These are phyloP conservation scores for Lagenidium sp. DNA, from an alignment of 352 stramenopile genomes.

Conservation along the genomic window DNA sequence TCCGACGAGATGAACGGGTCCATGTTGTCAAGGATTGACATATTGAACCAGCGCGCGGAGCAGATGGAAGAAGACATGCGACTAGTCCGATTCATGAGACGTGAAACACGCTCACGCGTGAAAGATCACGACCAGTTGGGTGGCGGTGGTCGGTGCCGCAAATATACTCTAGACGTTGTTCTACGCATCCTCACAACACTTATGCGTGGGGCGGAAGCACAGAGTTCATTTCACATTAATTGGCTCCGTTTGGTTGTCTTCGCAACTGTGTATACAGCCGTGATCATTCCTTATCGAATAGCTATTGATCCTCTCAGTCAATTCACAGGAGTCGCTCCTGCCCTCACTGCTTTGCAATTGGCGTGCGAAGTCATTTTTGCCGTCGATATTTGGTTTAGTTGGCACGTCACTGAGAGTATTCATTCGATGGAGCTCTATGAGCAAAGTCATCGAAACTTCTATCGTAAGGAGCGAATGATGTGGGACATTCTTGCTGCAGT, in stretches of 20 bases:
- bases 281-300: constrained; percentile 44
- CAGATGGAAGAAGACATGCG: constrained; percentile 22
- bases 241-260: constrained; percentile 26
- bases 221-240: constrained; percentile 30
- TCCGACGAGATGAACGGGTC: constrained; percentile 10
- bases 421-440: constrained; percentile 46
- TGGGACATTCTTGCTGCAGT: constrained; percentile 29
- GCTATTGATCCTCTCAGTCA: constrained; percentile 25
- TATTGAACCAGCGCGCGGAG: constrained; percentile 17
- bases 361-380: constrained; percentile 35
- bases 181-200: background rate
- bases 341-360: constrained; percentile 13
- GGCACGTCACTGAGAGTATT: constrained; percentile 19
- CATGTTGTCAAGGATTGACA: constrained; percentile 14
- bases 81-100: constrained; percentile 12
- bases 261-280: constrained; percentile 27
- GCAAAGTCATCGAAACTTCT: constrained; percentile 20
- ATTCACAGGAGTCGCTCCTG: constrained; percentile 1
- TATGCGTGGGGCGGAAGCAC: constrained; percentile 19
- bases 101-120: too few relatives aligned
- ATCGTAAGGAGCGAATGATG: constrained; percentile 31
- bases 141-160: too few relatives aligned
- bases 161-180: too few relatives aligned
- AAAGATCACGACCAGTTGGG: too few relatives aligned
- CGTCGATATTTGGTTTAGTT: constrained; percentile 42